These are phyloP conservation scores for Colletotrichum lindemuthianum DNA, from an alignment of 2,329 filamentous ascomycete genomes.

Conservation along the genomic window DNA sequence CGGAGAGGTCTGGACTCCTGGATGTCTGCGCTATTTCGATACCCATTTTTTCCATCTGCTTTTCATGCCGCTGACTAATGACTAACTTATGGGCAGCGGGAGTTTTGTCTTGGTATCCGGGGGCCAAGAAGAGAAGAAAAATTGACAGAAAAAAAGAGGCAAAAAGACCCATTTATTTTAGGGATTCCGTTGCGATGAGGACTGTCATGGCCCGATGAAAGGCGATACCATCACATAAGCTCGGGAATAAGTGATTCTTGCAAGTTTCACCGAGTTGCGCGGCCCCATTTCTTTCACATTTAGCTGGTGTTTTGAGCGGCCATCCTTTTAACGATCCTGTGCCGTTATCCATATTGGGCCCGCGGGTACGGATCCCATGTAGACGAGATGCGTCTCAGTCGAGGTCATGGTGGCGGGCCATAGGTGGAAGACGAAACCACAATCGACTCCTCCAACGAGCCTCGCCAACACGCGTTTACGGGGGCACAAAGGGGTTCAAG, in stretches of 20 bases:
- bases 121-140: neutral
- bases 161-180: neutral
- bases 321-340: neutral
- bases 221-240: constrained; percentile 6
- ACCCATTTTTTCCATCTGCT: neutral
- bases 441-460: no score
- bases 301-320: neutral
- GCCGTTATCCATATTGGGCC: constrained; percentile 31
- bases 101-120: no score
- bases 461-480: no score
- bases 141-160: neutral
- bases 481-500: no score
- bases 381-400: no score
- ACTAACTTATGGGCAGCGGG: no score
- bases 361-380: neutral
- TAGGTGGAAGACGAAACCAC: no score
- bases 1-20: constrained; percentile 16
- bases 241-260: constrained; percentile 4
- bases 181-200: neutral
- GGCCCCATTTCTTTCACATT: constrained; percentile 7
- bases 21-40: neutral
- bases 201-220: neutral
- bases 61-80: neutral
- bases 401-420: no score
- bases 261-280: neutral